These are phyloP conservation scores for Tephrocybe sp. DNA, from an alignment of 768 basidiomycete genomes.

Conservation along the genomic window DNA sequence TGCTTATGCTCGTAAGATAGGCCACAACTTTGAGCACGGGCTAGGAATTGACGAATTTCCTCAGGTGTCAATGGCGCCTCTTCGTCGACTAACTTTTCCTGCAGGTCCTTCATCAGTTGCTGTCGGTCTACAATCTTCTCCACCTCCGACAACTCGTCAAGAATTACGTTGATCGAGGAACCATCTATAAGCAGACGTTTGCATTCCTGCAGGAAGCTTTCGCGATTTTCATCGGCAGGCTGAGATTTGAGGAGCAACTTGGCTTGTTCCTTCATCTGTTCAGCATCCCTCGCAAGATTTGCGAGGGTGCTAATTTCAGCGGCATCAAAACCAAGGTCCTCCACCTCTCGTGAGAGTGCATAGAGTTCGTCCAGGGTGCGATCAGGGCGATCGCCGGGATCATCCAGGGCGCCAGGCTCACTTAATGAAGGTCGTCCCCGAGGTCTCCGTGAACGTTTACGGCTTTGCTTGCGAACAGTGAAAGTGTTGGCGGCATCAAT, in stretches of 20 bases:
- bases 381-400: slow-evolving; percentile 70
- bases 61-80: slow-evolving; percentile 61
- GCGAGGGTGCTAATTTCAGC: slow-evolving; percentile 66
- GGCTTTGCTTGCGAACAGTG: slow-evolving; percentile 75
- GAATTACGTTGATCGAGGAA: slow-evolving; percentile 77
- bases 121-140: slow-evolving; percentile 82
- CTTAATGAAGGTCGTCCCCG: slow-evolving; percentile 51
- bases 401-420: slow-evolving; percentile 42
- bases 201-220: slow-evolving; percentile 66
- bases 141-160: slow-evolving; percentile 77
- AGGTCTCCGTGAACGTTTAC: slow-evolving; percentile 71
- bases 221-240: slow-evolving; percentile 43
- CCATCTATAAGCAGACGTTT: slow-evolving; percentile 68
- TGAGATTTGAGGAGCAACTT: slow-evolving; percentile 45
- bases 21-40: slow-evolving; percentile 68
- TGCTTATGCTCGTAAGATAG: slow-evolving; percentile 65
- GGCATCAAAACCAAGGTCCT: slow-evolving; percentile 81
- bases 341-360: slow-evolving; percentile 67
- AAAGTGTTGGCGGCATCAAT: slow-evolving; percentile 81
- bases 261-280: slow-evolving; percentile 62
- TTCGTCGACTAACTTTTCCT: slow-evolving; percentile 69
- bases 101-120: slow-evolving; percentile 73
- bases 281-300: slow-evolving; percentile 58
- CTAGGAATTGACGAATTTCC: slow-evolving; percentile 73
- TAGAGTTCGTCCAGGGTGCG: slow-evolving; percentile 72